Evolutionary conservation across 202 grass and related monocot genomes (phyloP).

Genomic region (Alloteropsis angusta): DNA sequence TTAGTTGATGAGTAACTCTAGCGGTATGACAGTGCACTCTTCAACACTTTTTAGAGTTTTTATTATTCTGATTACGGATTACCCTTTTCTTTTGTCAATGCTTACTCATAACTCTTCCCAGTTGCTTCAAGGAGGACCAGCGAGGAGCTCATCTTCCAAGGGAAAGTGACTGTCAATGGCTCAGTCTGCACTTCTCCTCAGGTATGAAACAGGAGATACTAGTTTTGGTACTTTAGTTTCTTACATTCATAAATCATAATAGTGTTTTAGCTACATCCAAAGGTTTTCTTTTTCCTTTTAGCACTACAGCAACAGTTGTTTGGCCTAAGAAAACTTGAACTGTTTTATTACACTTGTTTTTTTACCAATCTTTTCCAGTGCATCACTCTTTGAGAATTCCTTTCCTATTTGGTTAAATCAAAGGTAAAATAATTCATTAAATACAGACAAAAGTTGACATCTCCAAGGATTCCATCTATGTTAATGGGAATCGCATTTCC

Average conservation of each 20-base stretch:
- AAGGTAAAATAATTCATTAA: slow-evolving; percentile 4
- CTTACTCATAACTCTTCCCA: slow-evolving; percentile 26
- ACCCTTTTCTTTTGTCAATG: not conserved
- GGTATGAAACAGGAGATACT: slow-evolving; percentile 33
- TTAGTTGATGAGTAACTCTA: not conserved
- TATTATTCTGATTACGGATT: not conserved
- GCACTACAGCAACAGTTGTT: not conserved
- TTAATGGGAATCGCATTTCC: slow-evolving; percentile 80
- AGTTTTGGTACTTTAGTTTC: not conserved
- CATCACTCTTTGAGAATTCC: not conserved
- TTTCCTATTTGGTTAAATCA: not conserved
- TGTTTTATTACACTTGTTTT: not conserved
- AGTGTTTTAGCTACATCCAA: not conserved
- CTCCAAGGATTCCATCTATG: slow-evolving; percentile 85
- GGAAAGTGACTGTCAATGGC: slow-evolving; percentile 95
- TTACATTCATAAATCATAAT: not conserved
- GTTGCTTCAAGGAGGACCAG: slow-evolving; percentile 86
- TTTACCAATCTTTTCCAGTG: not conserved
- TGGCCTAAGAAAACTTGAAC: not conserved
- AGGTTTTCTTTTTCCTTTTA: not conserved
- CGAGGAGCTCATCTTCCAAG: slow-evolving; percentile 93
- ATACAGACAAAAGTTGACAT: slow-evolving; percentile 73
- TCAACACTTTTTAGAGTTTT: not conserved
- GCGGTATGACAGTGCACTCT: not conserved
- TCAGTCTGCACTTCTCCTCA: slow-evolving; percentile 76